Conservation (phyloP, 75 land plant species). For the Sequoiadendron giganteum region DNA sequence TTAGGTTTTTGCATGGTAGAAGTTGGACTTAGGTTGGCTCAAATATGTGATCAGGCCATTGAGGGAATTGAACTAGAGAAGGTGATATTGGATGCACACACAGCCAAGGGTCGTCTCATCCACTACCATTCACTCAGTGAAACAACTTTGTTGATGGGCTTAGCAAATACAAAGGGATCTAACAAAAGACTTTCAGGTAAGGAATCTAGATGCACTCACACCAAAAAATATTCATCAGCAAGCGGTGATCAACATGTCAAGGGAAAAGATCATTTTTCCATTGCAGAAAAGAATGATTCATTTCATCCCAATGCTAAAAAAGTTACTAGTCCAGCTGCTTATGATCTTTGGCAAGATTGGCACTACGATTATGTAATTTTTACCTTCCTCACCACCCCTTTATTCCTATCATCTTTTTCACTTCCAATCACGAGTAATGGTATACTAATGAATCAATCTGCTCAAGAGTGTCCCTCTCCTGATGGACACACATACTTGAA, state of each 20-base stretch:
- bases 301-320: not conserved
- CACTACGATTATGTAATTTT: constrained; percentile 96
- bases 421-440: not conserved
- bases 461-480: constrained; percentile 42
- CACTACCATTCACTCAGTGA: constrained; percentile 88
- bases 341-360: constrained; percentile 91
- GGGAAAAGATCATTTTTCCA: not conserved
- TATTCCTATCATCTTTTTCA: constrained; percentile 37
- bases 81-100: constrained; percentile 60
- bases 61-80: constrained; percentile 61
- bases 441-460: not conserved
- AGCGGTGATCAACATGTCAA: not conserved
- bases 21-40: constrained; percentile 72
- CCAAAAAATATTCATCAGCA: constrained; percentile 5
- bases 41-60: constrained; percentile 67
- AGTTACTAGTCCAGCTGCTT: not conserved
- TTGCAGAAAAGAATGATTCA: constrained; percentile 4
- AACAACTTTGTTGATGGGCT: constrained; percentile 16
- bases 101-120: constrained; percentile 95
- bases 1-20: constrained; percentile 82
- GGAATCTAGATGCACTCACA: not conserved
- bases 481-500: constrained; percentile 62
- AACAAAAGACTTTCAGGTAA: constrained; percentile 7
- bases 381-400: constrained; percentile 77
- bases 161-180: constrained; percentile 13